Evolutionary conservation across 208 protist genomes (phyloP).

Genomic region (Trypanosoma caninum): DNA sequence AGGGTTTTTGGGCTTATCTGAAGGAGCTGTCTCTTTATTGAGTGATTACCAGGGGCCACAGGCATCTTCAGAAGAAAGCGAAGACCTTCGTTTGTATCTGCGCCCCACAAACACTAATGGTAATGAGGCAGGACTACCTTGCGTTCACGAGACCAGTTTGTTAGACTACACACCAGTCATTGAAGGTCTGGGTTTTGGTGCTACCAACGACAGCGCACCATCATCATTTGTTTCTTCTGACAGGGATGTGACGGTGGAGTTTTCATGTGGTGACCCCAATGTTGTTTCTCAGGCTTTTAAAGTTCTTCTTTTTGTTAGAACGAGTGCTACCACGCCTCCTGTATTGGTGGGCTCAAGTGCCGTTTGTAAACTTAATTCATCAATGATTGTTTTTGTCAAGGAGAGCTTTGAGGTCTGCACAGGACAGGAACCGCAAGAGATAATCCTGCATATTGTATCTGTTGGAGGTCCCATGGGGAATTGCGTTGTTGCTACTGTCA

Average conservation of each 20-base stretch:
- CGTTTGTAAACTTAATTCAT: constrained; percentile 46
- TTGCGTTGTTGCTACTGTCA: constrained; percentile 54
- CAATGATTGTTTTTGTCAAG: constrained; percentile 65
- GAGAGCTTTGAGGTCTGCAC: constrained; percentile 81
- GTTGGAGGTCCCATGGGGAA: constrained; percentile 23
- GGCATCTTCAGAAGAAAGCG: neutral
- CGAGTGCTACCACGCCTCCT: constrained; percentile 41
- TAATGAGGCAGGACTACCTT: constrained; percentile 7
- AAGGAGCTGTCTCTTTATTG: neutral
- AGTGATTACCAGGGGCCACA: neutral
- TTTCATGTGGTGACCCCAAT: neutral
- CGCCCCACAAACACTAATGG: constrained; percentile 31
- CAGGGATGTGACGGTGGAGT: neutral
- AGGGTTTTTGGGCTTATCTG: neutral
- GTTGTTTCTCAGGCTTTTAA: constrained; percentile 30
- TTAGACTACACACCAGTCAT: constrained; percentile 54
- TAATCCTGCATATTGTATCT: constrained; percentile 75
- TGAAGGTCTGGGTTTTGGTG: constrained; percentile 36
- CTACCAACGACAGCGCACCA: too few species aligned
- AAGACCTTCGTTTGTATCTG: constrained; percentile 49
- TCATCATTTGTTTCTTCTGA: neutral
- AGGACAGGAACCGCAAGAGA: constrained; percentile 59
- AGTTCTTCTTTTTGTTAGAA: constrained; percentile 65
- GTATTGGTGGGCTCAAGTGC: constrained; percentile 74
- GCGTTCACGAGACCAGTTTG: constrained; percentile 36